Conservation (phyloP, 2,329 filamentous ascomycete species). For the Talaromyces islandicus region DNA sequence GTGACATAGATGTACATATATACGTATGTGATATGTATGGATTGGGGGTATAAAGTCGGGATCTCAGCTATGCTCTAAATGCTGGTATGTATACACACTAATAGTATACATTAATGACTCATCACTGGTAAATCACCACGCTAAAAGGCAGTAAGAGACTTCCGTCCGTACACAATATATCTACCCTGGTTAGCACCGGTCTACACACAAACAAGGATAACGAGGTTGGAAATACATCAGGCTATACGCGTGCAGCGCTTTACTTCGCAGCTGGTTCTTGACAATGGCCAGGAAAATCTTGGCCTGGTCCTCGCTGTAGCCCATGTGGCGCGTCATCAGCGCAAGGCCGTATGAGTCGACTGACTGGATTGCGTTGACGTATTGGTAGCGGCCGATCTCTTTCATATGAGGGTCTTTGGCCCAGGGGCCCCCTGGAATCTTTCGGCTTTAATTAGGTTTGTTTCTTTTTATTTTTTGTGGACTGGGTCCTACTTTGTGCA, state of each 20-base stretch:
- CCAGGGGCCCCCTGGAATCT: slow-evolving; percentile 10
- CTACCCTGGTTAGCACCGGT: not conserved
- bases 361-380: slow-evolving; percentile 2
- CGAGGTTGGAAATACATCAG: not conserved
- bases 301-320: slow-evolving; percentile 1
- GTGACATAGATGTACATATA: too few relatives aligned
- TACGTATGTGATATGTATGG: not conserved
- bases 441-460: not conserved
- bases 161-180: slow-evolving; percentile 6
- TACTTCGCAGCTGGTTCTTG: not conserved
- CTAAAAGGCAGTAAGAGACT: not conserved
- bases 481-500: slow-evolving; percentile 3
- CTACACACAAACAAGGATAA: too few relatives aligned
- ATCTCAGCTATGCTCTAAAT: not conserved
- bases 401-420: slow-evolving; percentile 8
- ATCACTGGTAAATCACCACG: not conserved
- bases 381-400: slow-evolving; percentile 5
- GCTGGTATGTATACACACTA: not conserved
- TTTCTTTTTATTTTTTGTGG: not conserved
- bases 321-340: slow-evolving; percentile 2
- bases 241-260: slow-evolving; percentile 6
- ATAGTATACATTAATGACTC: not conserved
- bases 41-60: not conserved
- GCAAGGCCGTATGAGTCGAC: slow-evolving; percentile 8
- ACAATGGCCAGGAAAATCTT: slow-evolving; percentile 8